Conservation (phyloP, 2,329 filamentous ascomycete genomes). For the Kalmusia sp. region DNA sequence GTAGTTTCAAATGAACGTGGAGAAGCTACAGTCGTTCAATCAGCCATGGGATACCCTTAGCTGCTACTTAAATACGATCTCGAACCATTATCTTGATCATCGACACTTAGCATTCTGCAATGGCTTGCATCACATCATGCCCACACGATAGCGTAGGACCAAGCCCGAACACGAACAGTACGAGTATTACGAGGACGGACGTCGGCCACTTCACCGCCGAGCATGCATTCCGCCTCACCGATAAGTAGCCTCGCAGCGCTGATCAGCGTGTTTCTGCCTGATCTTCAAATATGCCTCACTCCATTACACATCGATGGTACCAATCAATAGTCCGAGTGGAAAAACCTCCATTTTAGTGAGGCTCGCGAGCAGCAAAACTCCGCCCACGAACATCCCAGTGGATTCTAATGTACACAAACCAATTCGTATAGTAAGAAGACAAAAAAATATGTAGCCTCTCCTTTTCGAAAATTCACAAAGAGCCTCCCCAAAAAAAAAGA, state of each 20-base stretch:
- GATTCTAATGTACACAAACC: constrained; percentile 4
- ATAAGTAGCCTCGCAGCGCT: too few relatives aligned
- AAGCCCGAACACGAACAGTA: not conserved
- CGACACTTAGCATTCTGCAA: too few relatives aligned
- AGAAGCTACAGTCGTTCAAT: too few relatives aligned
- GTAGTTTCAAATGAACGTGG: too few relatives aligned
- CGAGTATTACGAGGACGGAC: not conserved
- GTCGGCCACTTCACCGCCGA: not conserved
- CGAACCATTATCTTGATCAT: too few relatives aligned
- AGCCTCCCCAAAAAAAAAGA: not conserved
- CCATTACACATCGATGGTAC: not conserved
- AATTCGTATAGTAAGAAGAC: not conserved
- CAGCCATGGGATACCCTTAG: too few relatives aligned
- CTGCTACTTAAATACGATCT: too few relatives aligned
- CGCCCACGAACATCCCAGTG: not conserved
- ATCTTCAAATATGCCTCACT: not conserved
- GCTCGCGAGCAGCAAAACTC: not conserved
- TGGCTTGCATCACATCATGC: too few relatives aligned
- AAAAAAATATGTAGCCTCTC: not conserved
- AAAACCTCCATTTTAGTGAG: not conserved
- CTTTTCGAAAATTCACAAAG: not conserved
- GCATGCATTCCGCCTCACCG: not conserved
- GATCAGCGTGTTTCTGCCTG: too few relatives aligned
- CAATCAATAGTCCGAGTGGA: not conserved
- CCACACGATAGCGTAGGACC: not conserved